These are phyloP conservation scores for Ophiorrhiza pumila DNA, from an alignment of 257 asterid genomes.

Conservation along the genomic window DNA sequence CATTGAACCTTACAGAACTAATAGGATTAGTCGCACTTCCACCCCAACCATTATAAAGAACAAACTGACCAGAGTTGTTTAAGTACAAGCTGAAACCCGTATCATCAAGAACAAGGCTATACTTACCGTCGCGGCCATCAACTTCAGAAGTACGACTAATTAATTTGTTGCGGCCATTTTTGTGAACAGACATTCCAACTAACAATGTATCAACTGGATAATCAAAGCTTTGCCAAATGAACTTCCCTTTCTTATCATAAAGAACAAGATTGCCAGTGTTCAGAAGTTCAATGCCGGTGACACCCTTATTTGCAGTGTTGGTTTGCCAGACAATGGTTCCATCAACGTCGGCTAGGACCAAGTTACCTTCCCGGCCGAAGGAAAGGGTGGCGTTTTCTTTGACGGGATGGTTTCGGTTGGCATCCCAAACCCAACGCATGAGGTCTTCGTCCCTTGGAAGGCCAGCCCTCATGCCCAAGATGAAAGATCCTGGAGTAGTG, in stretches of 20 bases:
- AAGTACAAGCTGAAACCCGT: slow-evolving; percentile 8
- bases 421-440: slow-evolving; percentile 29
- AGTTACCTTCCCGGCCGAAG: slow-evolving; percentile 21
- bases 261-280: slow-evolving; percentile 20
- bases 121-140: slow-evolving; percentile 13
- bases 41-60: slow-evolving; percentile 17
- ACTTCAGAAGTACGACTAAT: slow-evolving; percentile 18
- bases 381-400: slow-evolving; percentile 22
- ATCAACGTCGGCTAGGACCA: slow-evolving; percentile 23
- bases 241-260: slow-evolving; percentile 4
- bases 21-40: neutral
- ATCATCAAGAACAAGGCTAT: slow-evolving; percentile 12
- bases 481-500: slow-evolving; percentile 13
- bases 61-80: slow-evolving; percentile 12
- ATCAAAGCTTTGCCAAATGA: slow-evolving; percentile 29
- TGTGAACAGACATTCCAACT: slow-evolving; percentile 2
- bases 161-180: slow-evolving; percentile 3
- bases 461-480: slow-evolving; percentile 16
- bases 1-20: neutral
- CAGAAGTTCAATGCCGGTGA: slow-evolving; percentile 10
- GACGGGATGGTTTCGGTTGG: slow-evolving; percentile 24
- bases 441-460: neutral
- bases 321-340: slow-evolving; percentile 26
- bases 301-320: slow-evolving; percentile 15
- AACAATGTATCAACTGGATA: slow-evolving; percentile 22